phyloP scores from a whole-genome alignment of 192 early-diverging fungal genomes.

The Coemansia sp. region DNA sequence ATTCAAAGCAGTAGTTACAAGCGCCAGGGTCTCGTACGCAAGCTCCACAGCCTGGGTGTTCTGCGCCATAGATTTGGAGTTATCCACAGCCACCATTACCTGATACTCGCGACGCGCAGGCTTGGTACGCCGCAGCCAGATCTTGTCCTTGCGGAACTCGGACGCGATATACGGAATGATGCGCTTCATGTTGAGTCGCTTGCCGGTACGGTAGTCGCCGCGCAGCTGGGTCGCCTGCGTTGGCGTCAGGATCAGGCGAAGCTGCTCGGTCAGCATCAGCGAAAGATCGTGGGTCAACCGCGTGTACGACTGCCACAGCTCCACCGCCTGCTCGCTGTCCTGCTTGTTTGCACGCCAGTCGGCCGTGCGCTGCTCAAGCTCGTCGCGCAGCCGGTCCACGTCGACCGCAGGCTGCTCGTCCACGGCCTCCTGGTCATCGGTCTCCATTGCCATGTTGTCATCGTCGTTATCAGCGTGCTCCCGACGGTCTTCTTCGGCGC shows the following conservation, averaged over 20 bases:
- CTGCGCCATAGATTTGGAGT: conserved; percentile 97
- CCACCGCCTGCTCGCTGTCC: conserved; percentile 55
- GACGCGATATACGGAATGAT: conserved; percentile 99
- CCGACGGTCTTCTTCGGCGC: conserved; percentile 27
- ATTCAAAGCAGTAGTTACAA: conserved; percentile 88
- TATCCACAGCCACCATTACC: conserved; percentile 96
- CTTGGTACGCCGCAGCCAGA: conserved; percentile 97
- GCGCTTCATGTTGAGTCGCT: conserved; percentile 98
- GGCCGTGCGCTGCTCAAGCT: conserved; percentile 75
- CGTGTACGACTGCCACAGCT: conserved; percentile 90
- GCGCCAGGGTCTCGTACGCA: conserved; percentile 89
- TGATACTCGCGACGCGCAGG: conserved; percentile 97
- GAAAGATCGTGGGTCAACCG: conserved; percentile 88
- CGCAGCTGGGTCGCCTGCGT: conserved; percentile 94
- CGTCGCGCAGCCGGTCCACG: conserved; percentile 72
- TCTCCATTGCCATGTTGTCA: conserved; percentile 30
- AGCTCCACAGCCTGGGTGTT: conserved; percentile 71
- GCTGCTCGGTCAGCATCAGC: conserved; percentile 88
- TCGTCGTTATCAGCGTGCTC: conserved; percentile 55
- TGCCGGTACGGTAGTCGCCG: conserved; percentile 97
- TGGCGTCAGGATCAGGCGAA: conserved; percentile 94
- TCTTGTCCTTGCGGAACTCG: conserved; percentile 99
- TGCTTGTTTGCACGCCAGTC: conserved; percentile 69
- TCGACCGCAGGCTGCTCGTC: conserved; percentile 45
- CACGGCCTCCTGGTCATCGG: conserved; percentile 31